Evolutionary conservation across 2,329 filamentous ascomycete species (phyloP).

Genomic region (Ceratocystis papillata): DNA sequence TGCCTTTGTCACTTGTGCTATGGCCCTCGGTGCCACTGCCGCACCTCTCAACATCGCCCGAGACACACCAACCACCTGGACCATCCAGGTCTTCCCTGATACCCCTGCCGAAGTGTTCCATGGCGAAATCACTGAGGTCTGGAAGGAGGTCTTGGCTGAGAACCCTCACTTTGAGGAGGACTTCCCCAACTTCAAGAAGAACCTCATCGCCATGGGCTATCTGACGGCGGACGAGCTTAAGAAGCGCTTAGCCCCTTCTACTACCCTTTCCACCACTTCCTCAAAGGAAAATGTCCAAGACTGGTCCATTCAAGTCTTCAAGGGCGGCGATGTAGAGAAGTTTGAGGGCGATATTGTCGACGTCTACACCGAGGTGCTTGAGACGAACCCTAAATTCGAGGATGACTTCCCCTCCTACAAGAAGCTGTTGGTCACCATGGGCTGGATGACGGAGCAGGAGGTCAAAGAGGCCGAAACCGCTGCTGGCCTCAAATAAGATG

Average conservation of each 20-base stretch:
- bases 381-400: conserved; percentile 19
- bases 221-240: neutral
- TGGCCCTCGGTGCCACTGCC: conserved; percentile 23
- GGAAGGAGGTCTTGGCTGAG: conserved; percentile 13
- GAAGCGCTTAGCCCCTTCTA: neutral
- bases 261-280: neutral
- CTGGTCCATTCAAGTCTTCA: conserved; percentile 19
- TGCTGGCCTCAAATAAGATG: neutral
- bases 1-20: conserved; percentile 13
- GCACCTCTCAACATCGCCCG: neutral
- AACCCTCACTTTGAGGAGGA: conserved; percentile 20
- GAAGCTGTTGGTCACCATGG: conserved; percentile 17
- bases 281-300: neutral
- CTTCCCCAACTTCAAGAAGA: conserved; percentile 23
- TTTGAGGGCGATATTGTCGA: conserved; percentile 16
- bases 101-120: conserved; percentile 12
- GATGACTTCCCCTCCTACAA: conserved; percentile 22
- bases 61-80: conserved; percentile 17
- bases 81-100: conserved; percentile 17
- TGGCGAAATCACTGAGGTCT: conserved; percentile 16
- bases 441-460: conserved; percentile 20
- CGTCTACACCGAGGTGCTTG: conserved; percentile 15
- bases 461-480: neutral
- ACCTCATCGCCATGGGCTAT: conserved; percentile 19
- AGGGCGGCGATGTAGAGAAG: neutral